Base-by-base conservation (phyloP, 2,329 filamentous ascomycete species). In the Blastomyces silverae region DNA sequence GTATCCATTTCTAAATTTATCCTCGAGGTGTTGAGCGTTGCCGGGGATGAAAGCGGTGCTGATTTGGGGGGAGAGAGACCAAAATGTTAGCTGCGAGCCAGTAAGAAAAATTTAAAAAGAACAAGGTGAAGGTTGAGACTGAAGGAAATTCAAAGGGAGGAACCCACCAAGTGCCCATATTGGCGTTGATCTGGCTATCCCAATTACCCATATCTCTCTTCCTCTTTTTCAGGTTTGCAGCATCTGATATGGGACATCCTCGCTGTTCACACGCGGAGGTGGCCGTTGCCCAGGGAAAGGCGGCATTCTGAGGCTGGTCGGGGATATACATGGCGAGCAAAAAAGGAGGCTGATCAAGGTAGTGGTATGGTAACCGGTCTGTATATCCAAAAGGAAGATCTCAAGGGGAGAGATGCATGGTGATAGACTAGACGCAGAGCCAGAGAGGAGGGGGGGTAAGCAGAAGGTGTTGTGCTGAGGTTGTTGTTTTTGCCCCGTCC, bases 201-300 rank as follows among this genome's bases (percentile, higher is more conserved):
- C 67, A 61, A 34, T 66, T 55, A 2, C 48, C 34, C 20, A 59
- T 56, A 58, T 73, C 71, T 60, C 72, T 68, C 53, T 73, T 74
- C 34, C 72, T 65, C 64, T 74, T 74, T 44, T 68, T 72, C 22
- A 70, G 48, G 46, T 61, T 65, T 4, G 65, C 44, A 22, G 67
- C 44, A 61, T 67, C 59, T 31, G 65, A n/a, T 34, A 64, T 48
- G 22, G 31, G 55, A 37, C 46, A 53, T 42, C 15, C 46, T 60
- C 57, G 46, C n/a, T 64, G 63, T 22, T 64, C 63, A 59, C 34
- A 52, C 17, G 39, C n/a, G 31, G 61, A 58, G 37, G 17, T 25
- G 17, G 13, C 17, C 44, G 28, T 61, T 50, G 58, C 15, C 42
- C 42, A 62, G 53, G 50, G 11, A n/a, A 58, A 34, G 62, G 25